A percentile compares a stretch with the other conserved stretches of the same genome.
phyloP scores from a whole-genome alignment of 169 alveolate genomes.

The Theileria sp. region DNA sequence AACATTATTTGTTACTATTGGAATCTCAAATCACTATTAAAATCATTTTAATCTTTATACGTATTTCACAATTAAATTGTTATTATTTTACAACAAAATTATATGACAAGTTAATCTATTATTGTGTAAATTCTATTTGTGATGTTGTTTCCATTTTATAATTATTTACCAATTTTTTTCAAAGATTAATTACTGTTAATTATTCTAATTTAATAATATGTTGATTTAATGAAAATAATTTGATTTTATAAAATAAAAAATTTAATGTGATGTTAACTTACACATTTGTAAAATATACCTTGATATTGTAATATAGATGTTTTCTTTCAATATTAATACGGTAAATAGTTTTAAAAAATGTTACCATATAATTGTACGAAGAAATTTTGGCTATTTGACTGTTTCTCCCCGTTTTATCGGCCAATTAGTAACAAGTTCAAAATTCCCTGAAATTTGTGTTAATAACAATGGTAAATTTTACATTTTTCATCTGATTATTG shows the following conservation, averaged over 20 bases:
- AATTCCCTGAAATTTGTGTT: not conserved
- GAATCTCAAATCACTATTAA: not conserved
- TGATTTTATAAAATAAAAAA: too few species aligned
- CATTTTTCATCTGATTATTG: not conserved
- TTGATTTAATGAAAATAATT: not conserved
- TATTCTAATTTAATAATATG: not conserved
- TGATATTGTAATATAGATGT: not conserved
- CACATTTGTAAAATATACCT: not conserved
- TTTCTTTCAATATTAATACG: not conserved
- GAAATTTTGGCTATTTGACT: not conserved
- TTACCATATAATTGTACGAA: not conserved
- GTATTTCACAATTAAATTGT: too few species aligned
- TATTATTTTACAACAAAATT: too few species aligned
- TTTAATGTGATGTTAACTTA: not conserved
- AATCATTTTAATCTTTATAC: not conserved
- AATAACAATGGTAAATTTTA: not conserved
- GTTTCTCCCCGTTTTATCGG: not conserved
- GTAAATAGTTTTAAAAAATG: not conserved
- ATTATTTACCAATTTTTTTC: too few species aligned
- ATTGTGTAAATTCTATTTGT: not conserved
- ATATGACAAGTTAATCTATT: not conserved
- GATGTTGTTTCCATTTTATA: not conserved
- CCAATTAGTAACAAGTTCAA: not conserved
- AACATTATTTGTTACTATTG: not conserved
- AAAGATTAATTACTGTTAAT: too few species aligned